Base-by-base conservation (phyloP, 2,329 filamentous ascomycete genomes). In the Mycosphaerelloides madeirae region DNA sequence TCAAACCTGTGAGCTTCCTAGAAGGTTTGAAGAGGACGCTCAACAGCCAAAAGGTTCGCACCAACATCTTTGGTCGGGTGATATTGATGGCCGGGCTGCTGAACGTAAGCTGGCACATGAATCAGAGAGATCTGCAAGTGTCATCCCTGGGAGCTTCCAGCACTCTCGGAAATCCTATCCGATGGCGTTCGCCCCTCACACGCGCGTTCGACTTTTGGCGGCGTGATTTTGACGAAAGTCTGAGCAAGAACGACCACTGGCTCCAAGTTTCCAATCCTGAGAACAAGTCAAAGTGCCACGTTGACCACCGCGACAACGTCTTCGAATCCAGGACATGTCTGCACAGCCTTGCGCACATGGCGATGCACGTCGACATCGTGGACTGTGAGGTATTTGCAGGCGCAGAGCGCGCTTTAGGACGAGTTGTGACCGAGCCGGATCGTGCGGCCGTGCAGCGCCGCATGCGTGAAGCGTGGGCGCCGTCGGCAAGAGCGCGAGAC, bases 81-180 rank as follows among this genome's bases (percentile, higher is more conserved):
- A 88, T 95, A 34, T 75, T 98, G 40, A 97, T 97, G 89, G 85
- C 91, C 1, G 93, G 93, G 0, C 71, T 98, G 20, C 73, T 97
- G 18, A 96, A 88, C 55, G 88, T 97, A 22, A 93, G 86, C 61
- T 97, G 89, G 87, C 91, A 97, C 65, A 91, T 97, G 85, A 93
- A 95, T 62, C 90, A 97, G 65, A 80, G 91, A 60, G 93, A 97
- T 64, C 77, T 96, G 12, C 91, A 96, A 68, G 85, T 95, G 46
- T 91, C 84, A 63, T 89, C 89, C 1, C 76, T 97, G 0, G 89
- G 85, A 11, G 87, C 90, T 9, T 80, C 81, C 0, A 81, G 84
- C 56, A 83, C 87, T 0, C 77, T 95, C 1, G 91, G 91, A 3
- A 89, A 85, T 3, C 82, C 89, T 15, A 89, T 95, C 62, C 91